A percentile compares a stretch with the other conserved stretches of the same genome.
These are phyloP conservation scores for Cupressus sempervirens DNA, from an alignment of 75 land plant species.

Conservation along the genomic window DNA sequence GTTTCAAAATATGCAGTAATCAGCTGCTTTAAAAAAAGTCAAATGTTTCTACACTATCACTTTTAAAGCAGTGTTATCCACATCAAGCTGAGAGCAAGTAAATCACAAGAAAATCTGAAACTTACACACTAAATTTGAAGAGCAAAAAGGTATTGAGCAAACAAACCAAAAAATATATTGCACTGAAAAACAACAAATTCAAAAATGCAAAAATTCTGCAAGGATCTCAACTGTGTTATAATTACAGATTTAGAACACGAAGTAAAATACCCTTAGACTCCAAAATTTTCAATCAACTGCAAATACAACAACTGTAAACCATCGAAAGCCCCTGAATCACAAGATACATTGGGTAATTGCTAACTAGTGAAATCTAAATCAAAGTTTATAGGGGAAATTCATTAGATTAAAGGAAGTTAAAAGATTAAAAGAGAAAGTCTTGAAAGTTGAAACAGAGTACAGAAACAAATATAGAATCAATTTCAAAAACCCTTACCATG, in stretches of 20 bases:
- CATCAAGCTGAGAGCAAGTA: neutral
- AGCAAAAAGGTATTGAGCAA: neutral
- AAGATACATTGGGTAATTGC: too few relatives aligned
- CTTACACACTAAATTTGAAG: neutral
- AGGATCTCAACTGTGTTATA: neutral
- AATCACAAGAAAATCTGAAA: neutral
- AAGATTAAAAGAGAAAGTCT: too few relatives aligned
- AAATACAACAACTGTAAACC: neutral
- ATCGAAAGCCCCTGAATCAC: neutral
- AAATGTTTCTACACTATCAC: neutral
- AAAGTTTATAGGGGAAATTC: too few relatives aligned
- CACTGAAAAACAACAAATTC: neutral
- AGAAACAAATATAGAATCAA: too few relatives aligned
- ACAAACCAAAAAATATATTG: neutral
- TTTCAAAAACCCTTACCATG: too few relatives aligned
- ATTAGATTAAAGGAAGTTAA: too few relatives aligned
- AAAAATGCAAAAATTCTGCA: too few relatives aligned
- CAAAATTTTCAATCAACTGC: neutral
- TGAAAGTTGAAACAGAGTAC: too few relatives aligned
- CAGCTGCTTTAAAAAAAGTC: neutral
- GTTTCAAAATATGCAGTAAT: neutral
- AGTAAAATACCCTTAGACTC: neutral
- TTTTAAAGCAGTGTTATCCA: neutral
- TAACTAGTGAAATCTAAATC: too few relatives aligned
- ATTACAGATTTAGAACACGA: neutral